Percentiles rank a stretch among this genome's conserved stretches.
These are phyloP conservation scores for Trypanosoma melophagium DNA, from an alignment of 208 protist genomes.

Conservation along the genomic window DNA sequence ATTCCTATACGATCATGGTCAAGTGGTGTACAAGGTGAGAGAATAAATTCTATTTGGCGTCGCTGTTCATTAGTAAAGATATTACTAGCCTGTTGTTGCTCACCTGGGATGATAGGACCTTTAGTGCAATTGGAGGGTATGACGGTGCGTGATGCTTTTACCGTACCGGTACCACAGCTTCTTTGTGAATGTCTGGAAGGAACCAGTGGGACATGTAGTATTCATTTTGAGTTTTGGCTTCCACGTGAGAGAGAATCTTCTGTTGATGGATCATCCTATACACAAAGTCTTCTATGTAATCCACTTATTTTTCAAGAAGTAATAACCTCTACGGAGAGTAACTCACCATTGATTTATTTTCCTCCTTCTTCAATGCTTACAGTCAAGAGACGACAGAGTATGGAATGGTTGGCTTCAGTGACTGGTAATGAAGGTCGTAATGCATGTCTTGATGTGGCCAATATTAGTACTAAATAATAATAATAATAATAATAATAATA, in stretches of 20 bases:
- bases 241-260: not conserved
- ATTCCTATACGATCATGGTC: slow-evolving; percentile 1
- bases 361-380: slow-evolving; percentile 1
- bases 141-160: not conserved
- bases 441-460: too few species aligned
- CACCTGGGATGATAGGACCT: not conserved
- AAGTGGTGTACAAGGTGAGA: not conserved
- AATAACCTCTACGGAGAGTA: not conserved
- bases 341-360: too few species aligned
- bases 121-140: not conserved
- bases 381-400: not conserved
- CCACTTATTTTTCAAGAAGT: slow-evolving; percentile 10
- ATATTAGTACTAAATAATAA: too few species aligned
- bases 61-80: not conserved
- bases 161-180: not conserved
- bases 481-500: too few species aligned
- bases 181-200: slow-evolving; percentile 12
- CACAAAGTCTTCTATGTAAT: not conserved
- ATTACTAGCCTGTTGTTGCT: slow-evolving; percentile 1
- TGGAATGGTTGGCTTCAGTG: slow-evolving; percentile 7
- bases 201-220: not conserved
- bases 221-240: slow-evolving; percentile 13
- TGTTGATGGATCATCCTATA: not conserved
- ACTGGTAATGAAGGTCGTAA: not conserved
- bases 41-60: not conserved